Evolutionary conservation across 163 green algal genomes (phyloP).

Genomic region (Prototheca wickerhamii): DNA sequence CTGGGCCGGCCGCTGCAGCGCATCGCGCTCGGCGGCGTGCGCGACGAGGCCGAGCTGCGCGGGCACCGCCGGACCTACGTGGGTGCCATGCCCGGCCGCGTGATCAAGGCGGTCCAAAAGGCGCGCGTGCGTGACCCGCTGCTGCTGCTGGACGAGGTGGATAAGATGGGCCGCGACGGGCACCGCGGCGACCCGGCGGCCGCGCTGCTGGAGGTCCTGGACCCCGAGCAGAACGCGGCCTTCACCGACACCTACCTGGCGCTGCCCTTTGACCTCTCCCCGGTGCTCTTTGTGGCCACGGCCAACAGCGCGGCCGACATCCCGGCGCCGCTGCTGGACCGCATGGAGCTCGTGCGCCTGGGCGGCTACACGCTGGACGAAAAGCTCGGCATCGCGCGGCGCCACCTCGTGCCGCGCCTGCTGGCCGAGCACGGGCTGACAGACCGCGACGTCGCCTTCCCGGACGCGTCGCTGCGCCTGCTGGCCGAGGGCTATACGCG

Average conservation of each 20-base stretch:
- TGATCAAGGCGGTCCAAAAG: slow-evolving; percentile 54
- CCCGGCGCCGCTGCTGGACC: slow-evolving; percentile 67
- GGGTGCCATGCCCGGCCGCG: slow-evolving; percentile 74
- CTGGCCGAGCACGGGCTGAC: slow-evolving; percentile 61
- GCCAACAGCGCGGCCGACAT: slow-evolving; percentile 72
- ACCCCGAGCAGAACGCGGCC: slow-evolving; percentile 79
- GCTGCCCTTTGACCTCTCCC: slow-evolving; percentile 41
- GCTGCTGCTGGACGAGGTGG: slow-evolving; percentile 84
- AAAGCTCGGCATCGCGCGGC: slow-evolving; percentile 66
- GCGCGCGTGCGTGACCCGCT: slow-evolving; percentile 61
- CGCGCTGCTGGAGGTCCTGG: slow-evolving; percentile 80
- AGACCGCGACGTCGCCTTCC: slow-evolving; percentile 34
- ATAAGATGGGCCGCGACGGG: slow-evolving; percentile 72
- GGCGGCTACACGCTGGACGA: slow-evolving; percentile 77
- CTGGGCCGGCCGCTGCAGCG: slow-evolving; percentile 52
- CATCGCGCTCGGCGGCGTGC: slow-evolving; percentile 70
- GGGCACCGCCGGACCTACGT: slow-evolving; percentile 86
- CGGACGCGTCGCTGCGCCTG: slow-evolving; percentile 23
- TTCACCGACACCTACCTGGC: slow-evolving; percentile 83
- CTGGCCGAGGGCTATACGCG: slow-evolving; percentile 67
- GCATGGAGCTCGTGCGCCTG: slow-evolving; percentile 69
- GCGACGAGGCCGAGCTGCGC: slow-evolving; percentile 81
- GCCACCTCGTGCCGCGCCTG: slow-evolving; percentile 66
- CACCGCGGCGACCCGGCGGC: slow-evolving; percentile 66
- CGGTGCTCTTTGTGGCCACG: slow-evolving; percentile 72